Evolutionary conservation across 805 yeast species (phyloP).

Genomic region (Martiniozyma abietophila): DNA sequence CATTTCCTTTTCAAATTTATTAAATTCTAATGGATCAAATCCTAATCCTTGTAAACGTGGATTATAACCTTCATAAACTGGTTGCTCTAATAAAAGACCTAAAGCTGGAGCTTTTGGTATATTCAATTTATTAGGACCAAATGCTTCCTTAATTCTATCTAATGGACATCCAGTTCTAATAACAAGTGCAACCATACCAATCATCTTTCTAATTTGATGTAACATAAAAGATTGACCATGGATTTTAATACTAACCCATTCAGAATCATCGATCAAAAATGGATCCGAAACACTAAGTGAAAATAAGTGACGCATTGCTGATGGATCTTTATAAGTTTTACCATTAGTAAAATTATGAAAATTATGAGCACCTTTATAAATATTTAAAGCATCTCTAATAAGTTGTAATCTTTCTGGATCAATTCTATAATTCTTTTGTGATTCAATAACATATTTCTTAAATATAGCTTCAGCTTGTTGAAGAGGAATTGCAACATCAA

Average conservation of each 20-base stretch:
- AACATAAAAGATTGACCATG: constrained; percentile 98
- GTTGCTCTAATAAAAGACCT: constrained; percentile 82
- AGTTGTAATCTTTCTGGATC: constrained; percentile 49
- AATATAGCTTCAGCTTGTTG: constrained; percentile 34
- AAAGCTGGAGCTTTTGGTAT: constrained; percentile 97
- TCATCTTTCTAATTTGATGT: constrained; percentile 97
- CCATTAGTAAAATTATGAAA: constrained; percentile 43
- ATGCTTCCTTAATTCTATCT: constrained; percentile 68
- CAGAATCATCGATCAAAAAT: constrained; percentile 84
- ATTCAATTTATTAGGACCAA: constrained; percentile 63
- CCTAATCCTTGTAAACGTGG: constrained; percentile 63
- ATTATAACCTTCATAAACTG: constrained; percentile 85
- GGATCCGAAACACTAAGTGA: constrained; percentile 75
- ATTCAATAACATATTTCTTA: constrained; percentile 54
- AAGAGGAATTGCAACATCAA: constrained; percentile 27
- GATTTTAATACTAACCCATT: constrained; percentile 91
- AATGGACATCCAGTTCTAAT: constrained; percentile 82
- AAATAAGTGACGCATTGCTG: constrained; percentile 79
- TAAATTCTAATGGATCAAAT: constrained; percentile 64
- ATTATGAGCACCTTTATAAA: constrained; percentile 81
- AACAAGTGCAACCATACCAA: constrained; percentile 83
- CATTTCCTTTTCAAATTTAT: constrained; percentile 58
- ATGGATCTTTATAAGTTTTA: constrained; percentile 71
- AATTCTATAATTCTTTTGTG: constrained; percentile 63
- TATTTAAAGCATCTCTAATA: constrained; percentile 59